phyloP scores from a whole-genome alignment of 2,329 filamentous ascomycete species.

The Intubia oerlemansii region DNA sequence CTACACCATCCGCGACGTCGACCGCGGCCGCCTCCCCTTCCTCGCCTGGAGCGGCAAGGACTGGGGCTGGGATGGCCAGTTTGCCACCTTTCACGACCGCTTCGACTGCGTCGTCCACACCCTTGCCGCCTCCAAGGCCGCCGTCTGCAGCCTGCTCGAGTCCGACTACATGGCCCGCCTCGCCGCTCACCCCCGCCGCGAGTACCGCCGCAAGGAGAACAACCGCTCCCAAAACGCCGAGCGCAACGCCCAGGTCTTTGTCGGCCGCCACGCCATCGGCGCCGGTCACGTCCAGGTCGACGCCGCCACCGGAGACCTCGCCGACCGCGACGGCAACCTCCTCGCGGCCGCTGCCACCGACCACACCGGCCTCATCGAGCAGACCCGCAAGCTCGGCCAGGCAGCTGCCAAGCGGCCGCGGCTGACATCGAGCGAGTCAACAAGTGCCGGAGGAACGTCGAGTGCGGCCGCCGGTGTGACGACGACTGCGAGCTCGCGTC shows the following conservation, averaged over 20 bases:
- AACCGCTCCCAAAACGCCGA: constrained; percentile 8
- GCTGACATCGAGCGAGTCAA: no score
- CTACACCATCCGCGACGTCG: constrained; percentile 5
- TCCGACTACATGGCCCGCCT: constrained; percentile 7
- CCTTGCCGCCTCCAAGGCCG: constrained; percentile 7
- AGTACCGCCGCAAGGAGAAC: constrained; percentile 8
- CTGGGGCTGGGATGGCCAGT: constrained; percentile 7
- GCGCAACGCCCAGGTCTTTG: constrained; percentile 8
- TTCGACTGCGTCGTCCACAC: constrained; percentile 6
- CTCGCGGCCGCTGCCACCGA: constrained; percentile 3
- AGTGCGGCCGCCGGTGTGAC: no score
- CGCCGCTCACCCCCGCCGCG: constrained; percentile 6
- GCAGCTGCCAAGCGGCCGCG: no score
- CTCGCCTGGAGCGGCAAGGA: constrained; percentile 7
- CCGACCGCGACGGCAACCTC: constrained; percentile 7
- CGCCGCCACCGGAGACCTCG: constrained; percentile 4
- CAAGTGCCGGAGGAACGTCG: no score
- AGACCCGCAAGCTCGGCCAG: constrained; percentile 5
- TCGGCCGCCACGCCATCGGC: constrained; percentile 7
- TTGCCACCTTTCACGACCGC: constrained; percentile 5
- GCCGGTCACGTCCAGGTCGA: constrained; percentile 4
- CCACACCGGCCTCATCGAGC: constrained; percentile 6
- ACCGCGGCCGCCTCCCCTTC: constrained; percentile 6
- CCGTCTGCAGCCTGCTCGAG: constrained; percentile 8
- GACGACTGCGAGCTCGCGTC: no score